Evolutionary conservation across 2,329 filamentous ascomycete genomes (phyloP).

Genomic region (Akanthomyces dipterigenus): DNA sequence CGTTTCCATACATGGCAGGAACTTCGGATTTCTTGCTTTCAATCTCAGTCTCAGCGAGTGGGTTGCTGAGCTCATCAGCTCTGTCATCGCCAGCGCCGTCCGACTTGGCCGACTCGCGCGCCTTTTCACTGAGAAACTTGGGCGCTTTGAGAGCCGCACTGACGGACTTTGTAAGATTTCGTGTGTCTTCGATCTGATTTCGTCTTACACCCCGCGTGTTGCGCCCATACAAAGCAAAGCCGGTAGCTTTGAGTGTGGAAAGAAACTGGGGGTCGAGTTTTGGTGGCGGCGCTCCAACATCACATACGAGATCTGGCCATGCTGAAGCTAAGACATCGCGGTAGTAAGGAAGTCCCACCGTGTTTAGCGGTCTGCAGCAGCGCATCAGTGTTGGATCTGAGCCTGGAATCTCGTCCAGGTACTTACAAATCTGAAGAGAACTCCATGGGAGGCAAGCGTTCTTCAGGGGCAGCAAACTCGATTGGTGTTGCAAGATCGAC

Average conservation of each 20-base stretch:
- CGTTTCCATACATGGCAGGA: constrained; percentile 81
- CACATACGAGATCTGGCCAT: constrained; percentile 81
- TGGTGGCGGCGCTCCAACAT: constrained; percentile 74
- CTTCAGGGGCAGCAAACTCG: constrained; percentile 65
- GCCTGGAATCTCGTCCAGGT: not conserved
- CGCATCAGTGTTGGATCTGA: not conserved
- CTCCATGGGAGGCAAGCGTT: constrained; percentile 53
- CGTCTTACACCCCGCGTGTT: constrained; percentile 67
- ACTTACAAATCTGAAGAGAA: constrained; percentile 65
- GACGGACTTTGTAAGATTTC: constrained; percentile 52
- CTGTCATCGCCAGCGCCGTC: constrained; percentile 35
- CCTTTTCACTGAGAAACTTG: constrained; percentile 92
- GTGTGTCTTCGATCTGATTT: constrained; percentile 78
- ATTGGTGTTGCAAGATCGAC: constrained; percentile 72
- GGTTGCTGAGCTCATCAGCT: constrained; percentile 53
- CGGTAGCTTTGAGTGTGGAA: constrained; percentile 59
- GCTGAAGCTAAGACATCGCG: constrained; percentile 79
- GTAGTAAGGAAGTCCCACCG: constrained; percentile 89
- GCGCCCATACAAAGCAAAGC: constrained; percentile 71
- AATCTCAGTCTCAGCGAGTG: constrained; percentile 61
- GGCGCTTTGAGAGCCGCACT: constrained; percentile 63
- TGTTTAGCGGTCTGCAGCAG: constrained; percentile 61
- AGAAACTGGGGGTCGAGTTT: constrained; percentile 68
- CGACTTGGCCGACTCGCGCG: constrained; percentile 56
- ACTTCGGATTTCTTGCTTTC: constrained; percentile 75